These are phyloP conservation scores for Ophiorrhiza pumila DNA, from an alignment of 257 asterid genomes.

Conservation along the genomic window DNA sequence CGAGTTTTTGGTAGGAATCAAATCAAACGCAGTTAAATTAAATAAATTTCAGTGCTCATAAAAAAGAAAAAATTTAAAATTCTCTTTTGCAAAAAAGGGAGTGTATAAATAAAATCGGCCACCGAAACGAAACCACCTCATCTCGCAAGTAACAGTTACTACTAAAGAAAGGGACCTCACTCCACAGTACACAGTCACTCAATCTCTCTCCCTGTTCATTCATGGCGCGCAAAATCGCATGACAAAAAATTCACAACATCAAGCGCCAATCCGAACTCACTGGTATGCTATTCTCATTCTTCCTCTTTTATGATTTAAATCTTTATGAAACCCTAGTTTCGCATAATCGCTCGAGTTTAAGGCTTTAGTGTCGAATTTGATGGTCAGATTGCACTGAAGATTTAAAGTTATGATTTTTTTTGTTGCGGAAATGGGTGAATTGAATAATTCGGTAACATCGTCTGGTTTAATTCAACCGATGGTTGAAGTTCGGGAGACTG, in stretches of 20 bases:
- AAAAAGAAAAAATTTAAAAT: no score
- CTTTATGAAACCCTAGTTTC: slow-evolving; percentile 6
- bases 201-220: neutral
- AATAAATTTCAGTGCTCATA: no score
- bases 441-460: neutral
- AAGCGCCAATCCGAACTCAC: neutral
- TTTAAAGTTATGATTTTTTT: neutral
- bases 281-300: neutral
- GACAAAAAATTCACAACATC: neutral
- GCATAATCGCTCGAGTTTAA: neutral
- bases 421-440: slow-evolving; percentile 9
- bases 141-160: neutral
- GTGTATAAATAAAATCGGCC: no score
- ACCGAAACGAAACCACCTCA: no score
- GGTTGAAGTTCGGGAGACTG: neutral
- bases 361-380: neutral
- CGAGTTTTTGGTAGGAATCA: no score
- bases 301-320: neutral
- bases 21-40: no score
- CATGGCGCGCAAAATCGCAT: slow-evolving; percentile 5
- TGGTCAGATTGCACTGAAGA: neutral
- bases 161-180: neutral
- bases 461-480: neutral
- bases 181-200: no score
- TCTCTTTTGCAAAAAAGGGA: no score